These are phyloP conservation scores for Arthrinium puccinioides DNA, from an alignment of 2,329 filamentous ascomycete species.

Conservation along the genomic window DNA sequence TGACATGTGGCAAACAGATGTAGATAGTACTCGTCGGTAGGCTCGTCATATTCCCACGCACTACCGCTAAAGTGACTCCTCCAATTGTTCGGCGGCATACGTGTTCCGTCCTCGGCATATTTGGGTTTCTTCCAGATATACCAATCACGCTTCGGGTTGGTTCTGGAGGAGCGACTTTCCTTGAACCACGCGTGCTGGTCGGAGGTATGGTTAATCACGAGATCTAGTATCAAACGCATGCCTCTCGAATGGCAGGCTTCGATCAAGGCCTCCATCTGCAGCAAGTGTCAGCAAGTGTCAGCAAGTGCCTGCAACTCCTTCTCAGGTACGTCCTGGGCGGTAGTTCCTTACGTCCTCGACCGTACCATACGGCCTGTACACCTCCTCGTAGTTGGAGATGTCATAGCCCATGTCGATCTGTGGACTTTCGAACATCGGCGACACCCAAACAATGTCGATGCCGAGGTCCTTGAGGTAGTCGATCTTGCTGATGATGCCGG, in stretches of 20 bases:
- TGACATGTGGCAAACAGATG: conserved; percentile 62
- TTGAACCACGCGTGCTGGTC: conserved; percentile 51
- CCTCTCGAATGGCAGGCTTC: conserved; percentile 47
- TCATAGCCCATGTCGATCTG: conserved; percentile 61
- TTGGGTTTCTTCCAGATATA: conserved; percentile 58
- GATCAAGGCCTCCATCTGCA: conserved; percentile 58
- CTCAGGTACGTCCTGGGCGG: no score
- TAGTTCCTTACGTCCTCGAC: no score
- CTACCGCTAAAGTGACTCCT: conserved; percentile 34
- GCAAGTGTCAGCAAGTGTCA: no score
- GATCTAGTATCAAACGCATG: conserved; percentile 63
- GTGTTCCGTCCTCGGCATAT: conserved; percentile 32
- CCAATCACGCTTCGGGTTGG: conserved; percentile 49
- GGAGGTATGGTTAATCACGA: conserved; percentile 68
- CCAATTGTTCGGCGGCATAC: conserved; percentile 51
- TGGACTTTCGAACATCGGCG: conserved; percentile 29
- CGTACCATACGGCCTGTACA: conserved; percentile 35
- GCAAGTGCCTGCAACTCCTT: no score
- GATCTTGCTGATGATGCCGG: conserved; percentile 44
- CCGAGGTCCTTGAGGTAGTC: conserved; percentile 45
- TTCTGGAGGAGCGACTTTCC: conserved; percentile 40
- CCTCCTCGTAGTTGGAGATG: conserved; percentile 46
- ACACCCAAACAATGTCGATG: conserved; percentile 41
- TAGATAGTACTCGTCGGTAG: conserved; percentile 45
- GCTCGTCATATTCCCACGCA: conserved; percentile 45